Evolutionary conservation across 2,329 filamentous ascomycete species (phyloP), one percentile per base, ranked within the genome.

Genomic region (Fusarium sp.): DNA sequence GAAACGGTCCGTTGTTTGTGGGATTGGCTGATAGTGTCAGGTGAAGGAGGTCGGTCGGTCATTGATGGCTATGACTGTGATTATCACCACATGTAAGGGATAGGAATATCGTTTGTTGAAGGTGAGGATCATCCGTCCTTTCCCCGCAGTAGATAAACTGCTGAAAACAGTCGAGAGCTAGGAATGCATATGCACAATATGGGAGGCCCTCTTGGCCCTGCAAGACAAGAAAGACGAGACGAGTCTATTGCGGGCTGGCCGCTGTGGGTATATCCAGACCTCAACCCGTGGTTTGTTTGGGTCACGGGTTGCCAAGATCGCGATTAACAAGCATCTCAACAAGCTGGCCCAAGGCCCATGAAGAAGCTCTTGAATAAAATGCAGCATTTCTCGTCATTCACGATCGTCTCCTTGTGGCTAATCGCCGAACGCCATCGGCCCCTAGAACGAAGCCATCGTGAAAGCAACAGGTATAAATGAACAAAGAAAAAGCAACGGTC

Each of bases 21-120:
- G 52, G 50, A 41, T 63, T 45, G 59, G 52, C 57, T 67, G 63
- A 58, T 59, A 53, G 63, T 37, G 64, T 65, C 62, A 65, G 61
- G 62, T 60, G 60, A 65, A 65, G 55, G 62, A 64, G 62, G 63
- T 66, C 46, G 62, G 63, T 66, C 46, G 50, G 41, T 61, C 44
- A 30, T 54, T 65, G 62, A 50, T 40, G 22, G 22, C 22, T 22
- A 22, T 22, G 22, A 22, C 22, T 22, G 22, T 22, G 39, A 54
- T n/a, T 40, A 46, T 50, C 50, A 49, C 37, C 39, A 48, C 23
- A 55, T 49, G 54, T 46, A 68, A 64, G 65, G 65, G 61, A 59
- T 61, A 49, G 19, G 33, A 19, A 19, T 30, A n/a, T 15, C 32
- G 14, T 23, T 44, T 40, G 23, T 46, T 54, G 23, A 39, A 32